Base-by-base conservation (phyloP, 2,329 filamentous ascomycete species). In the Exophiala sp. region DNA sequence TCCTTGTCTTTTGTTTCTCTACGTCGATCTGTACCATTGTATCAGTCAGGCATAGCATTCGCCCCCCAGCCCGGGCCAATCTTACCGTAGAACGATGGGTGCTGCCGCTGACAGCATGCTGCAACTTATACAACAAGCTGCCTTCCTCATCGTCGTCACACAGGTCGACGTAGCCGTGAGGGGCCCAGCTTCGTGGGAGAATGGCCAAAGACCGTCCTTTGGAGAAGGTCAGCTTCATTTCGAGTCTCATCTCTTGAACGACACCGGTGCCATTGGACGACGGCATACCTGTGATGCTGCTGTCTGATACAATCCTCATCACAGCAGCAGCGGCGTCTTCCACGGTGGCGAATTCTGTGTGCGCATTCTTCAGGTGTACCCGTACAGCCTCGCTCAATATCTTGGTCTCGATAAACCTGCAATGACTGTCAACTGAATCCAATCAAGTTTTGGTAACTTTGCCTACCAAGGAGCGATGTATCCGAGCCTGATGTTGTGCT, bases 401-500 rank as follows among this genome's bases (percentile, higher is more conserved):
- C 4, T 60, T 62, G 4, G 63, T 66, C 43, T 61, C 55, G 23
- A 67, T 60, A 49, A 67, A 68, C 66, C 65, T 67, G 27, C 19
- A 19, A 43, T 9, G 24, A 6, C 3, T 13, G 29, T 44, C 29
- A 34, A 34, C 21, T 7, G 14, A n/a, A n/a, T n/a, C n/a, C n/a
- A n/a, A n/a, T n/a, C n/a, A n/a, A n/a, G n/a, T n/a, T n/a, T 34
- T 34, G 7, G 30, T n/a, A 27, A 2, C n/a, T 27, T n/a, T n/a
- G 8, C 66, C 56, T 52, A 68, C 67, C 66, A 69, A 2, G 68
- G 67, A 2, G 64, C 65, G 30, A 70, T 66, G 21, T 66, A 53
- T 42, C 68, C 68, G 2, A 70, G 62, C 0, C 69, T 63, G 46
- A 63, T 66, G 2, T 66, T 65, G 46, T 75, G 69, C 52, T 69